phyloP scores from a whole-genome alignment of 1,284 basidiomycete species.

The Bjerkandera adusta region DNA sequence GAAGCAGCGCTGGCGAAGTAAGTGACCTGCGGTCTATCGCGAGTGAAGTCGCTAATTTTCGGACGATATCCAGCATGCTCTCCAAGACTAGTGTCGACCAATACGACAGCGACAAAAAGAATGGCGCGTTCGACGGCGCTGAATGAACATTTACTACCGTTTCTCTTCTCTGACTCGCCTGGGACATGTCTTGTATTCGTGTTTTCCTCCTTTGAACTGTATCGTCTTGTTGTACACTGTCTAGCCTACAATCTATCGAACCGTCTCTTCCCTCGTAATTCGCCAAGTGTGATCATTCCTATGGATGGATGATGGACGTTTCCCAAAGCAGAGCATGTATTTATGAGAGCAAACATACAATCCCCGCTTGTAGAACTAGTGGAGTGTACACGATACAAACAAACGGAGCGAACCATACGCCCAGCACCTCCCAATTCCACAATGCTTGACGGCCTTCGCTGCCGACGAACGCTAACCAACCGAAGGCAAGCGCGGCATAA shows the following conservation, averaged over 20 bases:
- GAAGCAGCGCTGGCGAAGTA: slow-evolving; percentile 53
- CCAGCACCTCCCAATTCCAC: slow-evolving; percentile 70
- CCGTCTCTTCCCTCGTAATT: too few relatives aligned
- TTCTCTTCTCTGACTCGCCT: background rate
- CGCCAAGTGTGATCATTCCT: too few relatives aligned
- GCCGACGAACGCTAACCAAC: slow-evolving; percentile 51
- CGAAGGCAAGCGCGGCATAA: slow-evolving; percentile 50
- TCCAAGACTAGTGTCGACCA: slow-evolving; percentile 50
- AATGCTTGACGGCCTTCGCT: slow-evolving; percentile 47
- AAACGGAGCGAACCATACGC: slow-evolving; percentile 76
- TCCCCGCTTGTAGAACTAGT: slow-evolving; percentile 62
- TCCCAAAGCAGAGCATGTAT: too few relatives aligned
- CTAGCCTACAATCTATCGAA: background rate
- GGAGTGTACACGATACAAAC: slow-evolving; percentile 71
- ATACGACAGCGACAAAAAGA: slow-evolving; percentile 41
- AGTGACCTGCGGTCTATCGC: too few relatives aligned
- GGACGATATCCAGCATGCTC: slow-evolving; percentile 32
- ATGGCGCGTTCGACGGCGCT: slow-evolving; percentile 22
- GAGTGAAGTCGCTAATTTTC: background rate
- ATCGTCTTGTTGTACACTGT: background rate
- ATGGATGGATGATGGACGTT: too few relatives aligned
- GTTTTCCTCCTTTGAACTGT: background rate
- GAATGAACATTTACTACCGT: slow-evolving; percentile 15
- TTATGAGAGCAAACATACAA: slow-evolving; percentile 56
- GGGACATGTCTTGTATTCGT: slow-evolving; percentile 3